These are phyloP conservation scores for Raffaelea albimanens DNA, from an alignment of 2,329 filamentous ascomycete genomes.

Conservation along the genomic window DNA sequence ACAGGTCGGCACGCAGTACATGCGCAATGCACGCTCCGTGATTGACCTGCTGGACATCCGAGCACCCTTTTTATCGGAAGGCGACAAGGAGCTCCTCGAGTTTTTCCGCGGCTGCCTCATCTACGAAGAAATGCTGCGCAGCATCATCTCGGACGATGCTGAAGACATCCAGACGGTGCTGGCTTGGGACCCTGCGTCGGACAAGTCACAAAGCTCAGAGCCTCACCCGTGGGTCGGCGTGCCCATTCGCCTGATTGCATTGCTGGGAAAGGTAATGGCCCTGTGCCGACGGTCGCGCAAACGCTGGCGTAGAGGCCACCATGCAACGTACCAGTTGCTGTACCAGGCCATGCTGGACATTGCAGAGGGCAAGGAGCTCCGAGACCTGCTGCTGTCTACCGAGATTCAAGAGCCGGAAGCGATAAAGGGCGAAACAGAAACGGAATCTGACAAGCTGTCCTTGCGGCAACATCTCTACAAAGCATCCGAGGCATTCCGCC, in stretches of 20 bases:
- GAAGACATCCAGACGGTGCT: slow-evolving; percentile 13
- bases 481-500: slow-evolving; percentile 27
- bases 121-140: slow-evolving; percentile 30
- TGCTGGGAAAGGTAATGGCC: slow-evolving; percentile 25
- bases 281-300: slow-evolving; percentile 26
- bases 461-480: slow-evolving; percentile 21
- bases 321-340: slow-evolving; percentile 16
- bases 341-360: slow-evolving; percentile 19
- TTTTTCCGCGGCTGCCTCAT: slow-evolving; percentile 30
- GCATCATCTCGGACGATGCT: slow-evolving; percentile 25
- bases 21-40: slow-evolving; percentile 16
- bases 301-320: slow-evolving; percentile 13
- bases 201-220: slow-evolving; percentile 1
- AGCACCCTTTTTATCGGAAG: slow-evolving; percentile 5
- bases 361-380: slow-evolving; percentile 24
- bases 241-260: slow-evolving; percentile 21
- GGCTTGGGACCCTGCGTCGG: slow-evolving; percentile 4
- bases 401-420: slow-evolving; percentile 10
- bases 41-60: slow-evolving; percentile 11
- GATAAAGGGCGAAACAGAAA: slow-evolving; percentile 6
- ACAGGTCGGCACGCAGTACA: slow-evolving; percentile 14
- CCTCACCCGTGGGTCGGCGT: slow-evolving; percentile 30
- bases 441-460: slow-evolving; percentile 20
- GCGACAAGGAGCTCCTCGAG: slow-evolving; percentile 20
- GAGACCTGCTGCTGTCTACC: slow-evolving; percentile 23